Evolutionary conservation across 2,329 filamentous ascomycete species (phyloP), one percentile per base, ranked within the genome.

Genomic region (Aotearoamyces nothofagi): DNA sequence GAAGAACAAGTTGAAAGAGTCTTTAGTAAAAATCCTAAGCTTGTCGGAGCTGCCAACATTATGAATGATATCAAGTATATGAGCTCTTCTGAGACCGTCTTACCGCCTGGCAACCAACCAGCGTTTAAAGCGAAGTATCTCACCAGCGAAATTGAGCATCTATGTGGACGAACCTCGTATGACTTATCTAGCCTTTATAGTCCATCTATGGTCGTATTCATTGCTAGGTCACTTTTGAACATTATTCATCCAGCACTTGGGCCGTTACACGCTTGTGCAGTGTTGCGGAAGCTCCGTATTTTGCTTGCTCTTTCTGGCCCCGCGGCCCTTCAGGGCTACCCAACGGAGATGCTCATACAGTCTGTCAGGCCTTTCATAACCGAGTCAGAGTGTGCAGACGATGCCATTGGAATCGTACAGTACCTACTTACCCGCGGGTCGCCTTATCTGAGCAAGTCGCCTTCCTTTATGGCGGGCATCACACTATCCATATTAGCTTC

Each of bases 291-390:
- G 47, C 65, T 96, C 26, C 69, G 84, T 17, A 68, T 94, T 6
- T 55, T 96, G 10, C 65, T 96, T 15, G 78, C 73, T 34, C 57
- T 96, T 25, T 78, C 83, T 15, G 84, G 83, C 0, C 50, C 69
- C 1, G 63, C 74, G 28, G 80, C 79, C n/a, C 60, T 78, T 14
- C 58, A 70, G 22, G 79, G 78, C 0, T 96, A 96, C 46, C 80
- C 83, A 8, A 52, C 94, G 9, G 82, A 98, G 50, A 90, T 94
- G 80, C 62, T 92, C 1, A 61, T 98, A 2, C 80, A 84, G 43
- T 77, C 79, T 2, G 61, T 93, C 12, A 66, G 78, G 7, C 72
- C 74, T 0, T 92, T 84, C 39, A 59, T 96, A 5, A 76, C 77
- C 1, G 78, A 96, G 40, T 66, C 76, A 0, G 78, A 92, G 45